phyloP scores from a whole-genome alignment of 2,329 filamentous ascomycete genomes.

The Penicillium oxalicum region DNA sequence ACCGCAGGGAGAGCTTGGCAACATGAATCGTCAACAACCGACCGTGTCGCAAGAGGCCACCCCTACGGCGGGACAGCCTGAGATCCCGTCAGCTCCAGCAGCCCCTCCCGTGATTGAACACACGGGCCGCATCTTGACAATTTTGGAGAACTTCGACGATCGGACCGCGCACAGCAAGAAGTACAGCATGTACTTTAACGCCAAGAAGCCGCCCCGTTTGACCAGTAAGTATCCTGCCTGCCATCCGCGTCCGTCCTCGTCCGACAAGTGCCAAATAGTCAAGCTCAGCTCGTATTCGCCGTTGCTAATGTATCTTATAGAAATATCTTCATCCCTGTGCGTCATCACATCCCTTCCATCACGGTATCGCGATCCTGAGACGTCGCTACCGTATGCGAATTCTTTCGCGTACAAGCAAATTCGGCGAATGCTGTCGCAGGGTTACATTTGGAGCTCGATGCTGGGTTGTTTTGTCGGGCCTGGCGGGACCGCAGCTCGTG shows the following conservation, averaged over 20 bases:
- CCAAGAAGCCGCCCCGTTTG: constrained; percentile 44
- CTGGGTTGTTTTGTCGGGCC: constrained; percentile 78
- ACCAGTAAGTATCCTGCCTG: constrained; percentile 39
- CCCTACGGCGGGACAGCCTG: constrained; percentile 20
- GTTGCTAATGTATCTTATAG: constrained; percentile 17
- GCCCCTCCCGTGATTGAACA: constrained; percentile 42
- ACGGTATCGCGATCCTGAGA: constrained; percentile 77
- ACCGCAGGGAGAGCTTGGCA: neutral
- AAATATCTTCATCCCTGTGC: constrained; percentile 55
- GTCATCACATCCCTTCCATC: constrained; percentile 78
- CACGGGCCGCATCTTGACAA: constrained; percentile 53
- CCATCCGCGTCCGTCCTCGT: neutral
- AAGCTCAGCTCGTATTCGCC: too few species aligned
- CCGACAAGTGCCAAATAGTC: neutral
- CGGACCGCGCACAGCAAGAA: constrained; percentile 51
- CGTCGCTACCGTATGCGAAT: constrained; percentile 75
- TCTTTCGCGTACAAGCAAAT: constrained; percentile 72
- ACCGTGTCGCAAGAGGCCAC: constrained; percentile 9
- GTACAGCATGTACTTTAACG: constrained; percentile 52
- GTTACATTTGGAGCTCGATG: constrained; percentile 75
- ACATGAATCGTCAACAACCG: neutral
- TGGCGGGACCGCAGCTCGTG: constrained; percentile 54
- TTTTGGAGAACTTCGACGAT: constrained; percentile 54
- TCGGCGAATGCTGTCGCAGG: constrained; percentile 63
- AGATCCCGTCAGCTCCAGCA: constrained; percentile 24